Conservation (phyloP, 2,329 filamentous ascomycete genomes). For the Fusarium agapanthi region DNA sequence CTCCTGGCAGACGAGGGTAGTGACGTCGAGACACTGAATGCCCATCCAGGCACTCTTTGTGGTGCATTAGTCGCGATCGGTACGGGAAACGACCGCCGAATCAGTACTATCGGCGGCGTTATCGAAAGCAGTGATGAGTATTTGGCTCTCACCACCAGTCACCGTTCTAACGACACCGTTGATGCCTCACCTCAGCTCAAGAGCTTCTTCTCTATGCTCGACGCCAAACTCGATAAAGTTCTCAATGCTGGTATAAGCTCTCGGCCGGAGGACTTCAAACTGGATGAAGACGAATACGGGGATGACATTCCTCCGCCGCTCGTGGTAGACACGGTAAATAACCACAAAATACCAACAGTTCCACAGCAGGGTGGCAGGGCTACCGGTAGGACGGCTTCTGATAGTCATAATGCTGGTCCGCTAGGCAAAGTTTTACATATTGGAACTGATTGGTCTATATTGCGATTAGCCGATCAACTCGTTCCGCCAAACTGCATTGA, state of each 20-base stretch:
- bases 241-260: too few species aligned
- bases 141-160: background rate
- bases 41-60: background rate
- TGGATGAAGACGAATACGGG: background rate
- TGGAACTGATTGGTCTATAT: background rate
- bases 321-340: background rate
- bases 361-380: too few species aligned
- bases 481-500: background rate
- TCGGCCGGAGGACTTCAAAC: too few species aligned
- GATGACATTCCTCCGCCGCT: background rate
- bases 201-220: background rate
- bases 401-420: background rate
- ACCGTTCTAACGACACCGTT: background rate
- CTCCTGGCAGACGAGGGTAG: background rate
- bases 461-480: background rate
- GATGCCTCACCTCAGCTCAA: background rate
- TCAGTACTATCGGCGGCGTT: background rate
- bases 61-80: background rate
- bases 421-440: background rate
- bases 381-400: fast-evolving
- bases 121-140: background rate
- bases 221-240: background rate
- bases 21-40: background rate
- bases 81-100: background rate
- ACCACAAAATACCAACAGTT: background rate